These are phyloP conservation scores for Apiospora aurea DNA, from an alignment of 2,329 filamentous ascomycete species.

Conservation along the genomic window DNA sequence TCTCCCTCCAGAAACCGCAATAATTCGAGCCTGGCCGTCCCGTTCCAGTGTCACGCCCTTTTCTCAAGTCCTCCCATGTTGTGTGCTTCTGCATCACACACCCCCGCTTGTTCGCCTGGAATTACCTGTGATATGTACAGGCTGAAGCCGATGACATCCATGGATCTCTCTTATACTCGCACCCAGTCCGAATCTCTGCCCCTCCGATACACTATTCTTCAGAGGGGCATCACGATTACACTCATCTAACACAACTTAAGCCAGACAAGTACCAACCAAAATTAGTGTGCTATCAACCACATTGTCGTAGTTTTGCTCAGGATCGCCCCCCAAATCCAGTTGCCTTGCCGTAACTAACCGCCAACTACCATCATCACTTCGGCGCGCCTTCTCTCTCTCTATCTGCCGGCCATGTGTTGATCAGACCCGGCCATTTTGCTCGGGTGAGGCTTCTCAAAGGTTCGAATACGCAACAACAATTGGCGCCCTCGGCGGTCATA, in stretches of 20 bases:
- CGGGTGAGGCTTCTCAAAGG: constrained; percentile 14
- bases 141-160: neutral
- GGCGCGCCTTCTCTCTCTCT: neutral
- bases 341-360: constrained; percentile 1
- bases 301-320: neutral
- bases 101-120: constrained; percentile 8
- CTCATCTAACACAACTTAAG: neutral
- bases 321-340: neutral
- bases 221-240: neutral
- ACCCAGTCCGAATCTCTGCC: neutral
- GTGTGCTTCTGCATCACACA: constrained; percentile 1
- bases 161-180: neutral
- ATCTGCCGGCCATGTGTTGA: constrained; percentile 23
- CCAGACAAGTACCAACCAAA: neutral
- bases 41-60: neutral
- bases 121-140: neutral
- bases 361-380: constrained; percentile 5
- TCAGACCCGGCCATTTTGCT: constrained; percentile 3
- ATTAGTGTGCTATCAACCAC: neutral
- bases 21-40: neutral
- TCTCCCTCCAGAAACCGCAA: neutral
- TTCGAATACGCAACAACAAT: neutral
- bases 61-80: neutral
- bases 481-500: constrained; percentile 15
- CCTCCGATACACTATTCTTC: neutral